Conservation (phyloP, 2,329 filamentous ascomycete species). For the Xylariomycetidae sp. region DNA sequence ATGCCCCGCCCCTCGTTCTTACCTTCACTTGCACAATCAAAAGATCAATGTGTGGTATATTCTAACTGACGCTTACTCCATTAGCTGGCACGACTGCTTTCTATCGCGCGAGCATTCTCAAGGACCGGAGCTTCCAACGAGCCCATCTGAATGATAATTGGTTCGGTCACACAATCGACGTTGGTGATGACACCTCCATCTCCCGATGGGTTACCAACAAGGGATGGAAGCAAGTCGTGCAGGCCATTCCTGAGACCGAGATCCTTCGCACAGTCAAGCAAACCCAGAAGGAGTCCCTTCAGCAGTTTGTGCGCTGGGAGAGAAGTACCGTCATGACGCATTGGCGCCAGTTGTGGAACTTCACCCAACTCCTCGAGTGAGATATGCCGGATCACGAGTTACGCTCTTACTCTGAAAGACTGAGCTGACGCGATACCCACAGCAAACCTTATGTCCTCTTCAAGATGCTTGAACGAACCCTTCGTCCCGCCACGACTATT, state of each 20-base stretch:
- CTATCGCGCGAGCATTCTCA: slow-evolving; percentile 4
- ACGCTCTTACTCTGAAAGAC: neutral
- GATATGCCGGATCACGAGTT: no score
- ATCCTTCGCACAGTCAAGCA: slow-evolving; percentile 4
- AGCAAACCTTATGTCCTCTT: neutral
- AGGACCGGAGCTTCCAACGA: slow-evolving; percentile 2
- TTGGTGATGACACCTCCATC: slow-evolving; percentile 8
- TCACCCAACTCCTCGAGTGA: slow-evolving; percentile 4
- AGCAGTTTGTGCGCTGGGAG: slow-evolving; percentile 9
- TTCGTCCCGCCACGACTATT: slow-evolving; percentile 2
- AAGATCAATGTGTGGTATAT: no score
- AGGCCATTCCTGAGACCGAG: slow-evolving; percentile 3
- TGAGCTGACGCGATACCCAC: neutral
- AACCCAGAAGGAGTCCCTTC: neutral
- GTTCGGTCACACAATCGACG: slow-evolving; percentile 3
- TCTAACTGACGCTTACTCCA: neutral
- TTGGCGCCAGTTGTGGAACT: neutral
- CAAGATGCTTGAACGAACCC: slow-evolving; percentile 5
- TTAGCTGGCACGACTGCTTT: neutral
- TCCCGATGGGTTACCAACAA: slow-evolving; percentile 6
- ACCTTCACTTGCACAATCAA: no score
- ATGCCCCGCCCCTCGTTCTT: no score
- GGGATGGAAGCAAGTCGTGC: slow-evolving; percentile 5
- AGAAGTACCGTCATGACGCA: slow-evolving; percentile 3
- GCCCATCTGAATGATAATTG: slow-evolving; percentile 5